These are phyloP conservation scores for Echites panduratus DNA, from an alignment of 257 asterid species.

Conservation along the genomic window DNA sequence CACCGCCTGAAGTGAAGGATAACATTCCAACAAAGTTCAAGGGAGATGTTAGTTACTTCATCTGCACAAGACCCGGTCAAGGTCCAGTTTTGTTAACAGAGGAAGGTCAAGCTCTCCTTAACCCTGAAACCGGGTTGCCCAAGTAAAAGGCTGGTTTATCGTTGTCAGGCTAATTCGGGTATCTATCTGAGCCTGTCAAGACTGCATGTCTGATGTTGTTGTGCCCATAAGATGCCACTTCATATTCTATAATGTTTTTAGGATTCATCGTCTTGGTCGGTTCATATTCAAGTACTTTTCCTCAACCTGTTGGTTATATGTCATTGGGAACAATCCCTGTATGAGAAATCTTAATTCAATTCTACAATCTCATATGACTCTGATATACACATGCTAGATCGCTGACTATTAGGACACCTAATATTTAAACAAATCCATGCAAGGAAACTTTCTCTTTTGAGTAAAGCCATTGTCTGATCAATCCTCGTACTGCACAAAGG, in stretches of 20 bases:
- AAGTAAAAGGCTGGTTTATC: slow-evolving; percentile 37
- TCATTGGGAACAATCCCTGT: neutral
- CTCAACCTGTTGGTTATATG: neutral
- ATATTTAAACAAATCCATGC: neutral
- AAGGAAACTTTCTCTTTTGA: neutral
- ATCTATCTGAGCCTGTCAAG: slow-evolving; percentile 13
- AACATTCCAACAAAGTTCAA: slow-evolving; percentile 35
- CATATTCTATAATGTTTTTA: slow-evolving; percentile 2
- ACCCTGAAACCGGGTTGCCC: slow-evolving; percentile 72
- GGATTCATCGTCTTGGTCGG: neutral
- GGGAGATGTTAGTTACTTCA: slow-evolving; percentile 92
- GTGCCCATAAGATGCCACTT: neutral
- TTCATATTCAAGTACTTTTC: neutral
- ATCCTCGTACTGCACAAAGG: neutral
- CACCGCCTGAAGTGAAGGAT: slow-evolving; percentile 79
- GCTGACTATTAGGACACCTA: neutral
- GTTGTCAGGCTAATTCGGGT: slow-evolving; percentile 11
- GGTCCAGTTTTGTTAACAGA: slow-evolving; percentile 79
- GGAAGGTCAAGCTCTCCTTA: slow-evolving; percentile 62
- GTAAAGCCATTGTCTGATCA: neutral
- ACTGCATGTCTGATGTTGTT: slow-evolving; percentile 15
- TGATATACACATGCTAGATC: neutral
- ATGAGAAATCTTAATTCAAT: neutral
- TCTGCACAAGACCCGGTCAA: slow-evolving; percentile 50
- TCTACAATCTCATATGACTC: neutral